Percentiles rank a stretch among this genome's conserved stretches.
phyloP scores from a whole-genome alignment of 805 yeast species.

The Lipomyces spencermartinsiae region DNA sequence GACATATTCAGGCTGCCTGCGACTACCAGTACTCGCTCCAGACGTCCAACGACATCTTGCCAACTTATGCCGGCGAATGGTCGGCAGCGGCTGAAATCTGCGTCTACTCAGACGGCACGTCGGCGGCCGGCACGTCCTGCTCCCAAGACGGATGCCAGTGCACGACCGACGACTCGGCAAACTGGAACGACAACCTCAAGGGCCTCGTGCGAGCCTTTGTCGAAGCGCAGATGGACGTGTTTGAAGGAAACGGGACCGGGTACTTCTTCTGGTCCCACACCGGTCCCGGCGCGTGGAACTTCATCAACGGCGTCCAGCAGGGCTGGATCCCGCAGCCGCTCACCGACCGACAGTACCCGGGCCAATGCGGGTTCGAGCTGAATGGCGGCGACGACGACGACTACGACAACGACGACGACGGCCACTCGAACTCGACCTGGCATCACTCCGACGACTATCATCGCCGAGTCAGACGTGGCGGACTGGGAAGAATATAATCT shows the following conservation, averaged over 20 bases:
- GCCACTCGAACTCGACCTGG: neutral
- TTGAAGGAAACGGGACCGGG: conserved; percentile 66
- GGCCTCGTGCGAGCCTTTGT: conserved; percentile 69
- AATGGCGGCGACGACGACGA: neutral
- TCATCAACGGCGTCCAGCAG: conserved; percentile 60
- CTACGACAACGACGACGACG: conserved; percentile 1
- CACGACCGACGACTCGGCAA: conserved; percentile 50
- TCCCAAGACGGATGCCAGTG: conserved; percentile 67
- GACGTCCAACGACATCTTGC: conserved; percentile 22
- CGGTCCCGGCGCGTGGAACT: conserved; percentile 87
- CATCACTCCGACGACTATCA: neutral
- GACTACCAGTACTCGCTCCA: conserved; percentile 12
- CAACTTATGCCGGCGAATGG: conserved; percentile 80
- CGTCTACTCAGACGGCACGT: conserved; percentile 53
- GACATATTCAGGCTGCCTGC: conserved; percentile 27
- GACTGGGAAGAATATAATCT: conserved; percentile 5
- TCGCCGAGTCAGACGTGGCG: conserved; percentile 14
- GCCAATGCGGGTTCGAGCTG: conserved; percentile 59
- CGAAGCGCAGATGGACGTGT: conserved; percentile 91
- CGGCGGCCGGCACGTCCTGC: conserved; percentile 89
- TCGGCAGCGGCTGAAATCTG: conserved; percentile 64
- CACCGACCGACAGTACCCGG: conserved; percentile 66
- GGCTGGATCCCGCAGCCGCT: conserved; percentile 84
- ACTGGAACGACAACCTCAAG: conserved; percentile 67
- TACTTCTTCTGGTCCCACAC: conserved; percentile 96